These are phyloP conservation scores for Diaporthe destruens DNA, from an alignment of 2,329 filamentous ascomycete genomes.

Conservation along the genomic window DNA sequence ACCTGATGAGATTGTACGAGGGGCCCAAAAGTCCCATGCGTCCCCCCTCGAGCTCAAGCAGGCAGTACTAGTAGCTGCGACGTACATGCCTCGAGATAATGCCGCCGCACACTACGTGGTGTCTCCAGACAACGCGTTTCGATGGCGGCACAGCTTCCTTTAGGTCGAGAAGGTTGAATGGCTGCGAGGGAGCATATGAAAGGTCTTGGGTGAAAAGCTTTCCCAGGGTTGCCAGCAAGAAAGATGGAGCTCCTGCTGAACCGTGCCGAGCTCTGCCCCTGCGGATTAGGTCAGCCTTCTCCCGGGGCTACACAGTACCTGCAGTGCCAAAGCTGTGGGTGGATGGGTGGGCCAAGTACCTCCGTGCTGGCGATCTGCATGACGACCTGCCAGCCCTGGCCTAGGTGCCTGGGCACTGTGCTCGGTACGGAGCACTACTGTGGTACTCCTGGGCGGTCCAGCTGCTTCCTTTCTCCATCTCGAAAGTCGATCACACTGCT, in stretches of 20 bases:
- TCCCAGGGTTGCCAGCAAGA: slow-evolving; percentile 16
- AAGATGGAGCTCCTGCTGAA: slow-evolving; percentile 1
- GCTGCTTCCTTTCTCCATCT: neutral
- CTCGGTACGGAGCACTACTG: neutral
- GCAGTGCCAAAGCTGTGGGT: slow-evolving; percentile 9
- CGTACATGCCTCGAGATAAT: too few species aligned
- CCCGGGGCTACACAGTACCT: neutral
- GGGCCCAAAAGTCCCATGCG: neutral
- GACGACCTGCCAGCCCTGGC: slow-evolving; percentile 1
- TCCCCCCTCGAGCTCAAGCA: too few species aligned
- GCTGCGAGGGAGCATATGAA: neutral
- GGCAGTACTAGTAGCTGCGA: too few species aligned
- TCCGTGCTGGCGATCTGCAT: slow-evolving; percentile 7
- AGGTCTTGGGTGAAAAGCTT: neutral
- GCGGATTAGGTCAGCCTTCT: slow-evolving; percentile 20
- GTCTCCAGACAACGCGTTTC: neutral
- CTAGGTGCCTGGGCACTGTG: neutral
- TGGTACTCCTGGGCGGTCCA: neutral
- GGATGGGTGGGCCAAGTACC: neutral
- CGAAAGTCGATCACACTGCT: neutral
- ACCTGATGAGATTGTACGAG: neutral
- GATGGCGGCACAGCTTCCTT: neutral
- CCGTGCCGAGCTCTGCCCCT: neutral
- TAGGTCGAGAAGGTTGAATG: neutral
- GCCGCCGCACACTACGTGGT: neutral